A percentile compares a stretch with the other conserved stretches of the same genome.
Conservation (phyloP, 148 eudicot genomes). For the Arctostaphylos glauca region DNA sequence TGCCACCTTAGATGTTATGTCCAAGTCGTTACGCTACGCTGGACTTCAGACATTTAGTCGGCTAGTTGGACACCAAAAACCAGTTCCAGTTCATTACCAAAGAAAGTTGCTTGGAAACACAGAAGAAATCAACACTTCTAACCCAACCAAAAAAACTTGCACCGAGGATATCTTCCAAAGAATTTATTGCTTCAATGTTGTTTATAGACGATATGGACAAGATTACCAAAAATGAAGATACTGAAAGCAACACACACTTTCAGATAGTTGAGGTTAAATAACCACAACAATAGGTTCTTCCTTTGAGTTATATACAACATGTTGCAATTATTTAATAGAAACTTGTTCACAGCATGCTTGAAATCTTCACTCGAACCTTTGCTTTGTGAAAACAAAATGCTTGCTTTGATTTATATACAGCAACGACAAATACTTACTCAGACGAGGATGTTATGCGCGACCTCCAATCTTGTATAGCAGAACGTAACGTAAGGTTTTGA, state of each 20-base stretch:
- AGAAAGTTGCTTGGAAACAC: not conserved
- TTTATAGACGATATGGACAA: not conserved
- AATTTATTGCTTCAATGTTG: not conserved
- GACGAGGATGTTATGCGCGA: constrained; percentile 30
- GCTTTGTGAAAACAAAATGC: not conserved
- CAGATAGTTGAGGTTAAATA: not conserved
- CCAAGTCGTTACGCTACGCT: not conserved
- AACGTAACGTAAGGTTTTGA: constrained; percentile 68
- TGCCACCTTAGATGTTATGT: too few relatives aligned
- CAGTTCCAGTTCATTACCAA: not conserved
- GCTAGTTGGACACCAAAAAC: not conserved
- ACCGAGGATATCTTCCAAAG: not conserved
- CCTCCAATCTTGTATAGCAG: constrained; percentile 82
- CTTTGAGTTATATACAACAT: not conserved
- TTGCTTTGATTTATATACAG: not conserved
- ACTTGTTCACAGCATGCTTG: not conserved
- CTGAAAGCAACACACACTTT: not conserved
- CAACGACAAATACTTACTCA: constrained; percentile 9
- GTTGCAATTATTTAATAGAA: not conserved
- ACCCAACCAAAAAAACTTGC: not conserved
- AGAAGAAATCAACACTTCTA: not conserved
- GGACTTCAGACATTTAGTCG: not conserved
- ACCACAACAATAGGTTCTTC: not conserved
- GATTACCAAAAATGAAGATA: not conserved
- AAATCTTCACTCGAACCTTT: not conserved